Base-by-base conservation (phyloP, 306 rosid genomes). In the Acmispon strigosus region DNA sequence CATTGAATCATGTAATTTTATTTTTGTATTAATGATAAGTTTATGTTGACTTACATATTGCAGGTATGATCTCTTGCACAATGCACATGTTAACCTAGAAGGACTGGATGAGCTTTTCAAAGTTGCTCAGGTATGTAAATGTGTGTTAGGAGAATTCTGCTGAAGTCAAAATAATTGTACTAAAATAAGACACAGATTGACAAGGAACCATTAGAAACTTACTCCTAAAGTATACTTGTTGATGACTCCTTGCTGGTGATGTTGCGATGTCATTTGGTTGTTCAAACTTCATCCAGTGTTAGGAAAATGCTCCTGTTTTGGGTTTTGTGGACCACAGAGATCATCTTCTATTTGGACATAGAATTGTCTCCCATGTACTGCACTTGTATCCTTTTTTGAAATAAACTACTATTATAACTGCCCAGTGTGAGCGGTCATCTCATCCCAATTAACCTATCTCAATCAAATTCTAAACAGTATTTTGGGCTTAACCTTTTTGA, bases 51-150 rank as follows among this genome's bases (percentile, higher is more conserved):
- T 80, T 66, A 17, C 62, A 80, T 72, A 16, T 85, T 63, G 55
- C 91, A 94, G 99, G 70, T 94, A 94, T 73, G 99, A 94, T 85
- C 96, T 91, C 72, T 82, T 94, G 87, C 99, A 94, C 83, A 94
- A 94, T 62, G 96, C 92, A 24, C 99, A 94, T 85, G 96, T 91
- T 77, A 91, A 87, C 76, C 84, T 94, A 47, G 92, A 87, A 76
- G 99, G 99, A 19, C 78, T 94, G 75, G 87, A 89, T 82, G 92
- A 91, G 70, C 99, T 94, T 79, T 94, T 94, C 87, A 86, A 79
- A 83, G 95, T 89, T 78, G 95, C 91, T 81, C 99, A 91, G 99
- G 99, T 94, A 90, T 10, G 29, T 59, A 17, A 47, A 71, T 62
- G 41, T 53, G 14, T 58, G 69, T 79, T 39, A 41, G 15, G 70